Base-by-base conservation (phyloP, 2,329 filamentous ascomycete species). In the Phialemoniopsis sp. region DNA sequence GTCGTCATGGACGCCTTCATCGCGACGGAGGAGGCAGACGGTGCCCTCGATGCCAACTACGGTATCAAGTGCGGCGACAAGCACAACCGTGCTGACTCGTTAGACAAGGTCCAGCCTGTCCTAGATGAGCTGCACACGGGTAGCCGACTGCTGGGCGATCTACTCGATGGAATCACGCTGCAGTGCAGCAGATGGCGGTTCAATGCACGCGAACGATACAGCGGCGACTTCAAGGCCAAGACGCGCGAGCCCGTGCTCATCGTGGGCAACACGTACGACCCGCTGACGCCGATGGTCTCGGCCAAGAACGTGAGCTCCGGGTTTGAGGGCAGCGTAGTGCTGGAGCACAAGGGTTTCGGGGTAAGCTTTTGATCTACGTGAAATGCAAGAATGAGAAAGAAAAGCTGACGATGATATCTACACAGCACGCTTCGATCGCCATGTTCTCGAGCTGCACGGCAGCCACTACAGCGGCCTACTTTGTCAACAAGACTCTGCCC, bases 401-500 rank as follows among this genome's bases (percentile, higher is more conserved):
- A 26, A 10, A 6, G 21, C 21, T 10, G 6, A 6, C 6, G 21
- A 6, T 26, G 21, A 31, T n/a, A 28, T 32, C 12, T 17, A 21
- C 31, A 26, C 28, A 39, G 33, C 38, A 46, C 15, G 26, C 38
- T 8, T 39, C 41, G 5, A 4, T 35, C 13, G 21, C 36, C n/a
- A 35, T 39, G 16, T 55, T 56, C 4, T 65, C 60, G 3, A 39
- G 44, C 6, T 67, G 64, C 44, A 56, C 51, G 5, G 37, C 51
- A 6, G 41, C 46, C 32, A 43, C 47, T 4, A 51, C 58, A 4
- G 40, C 43, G 16, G 49, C 45, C 8, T 67, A 65, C 39, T 67
- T 59, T 46, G 36, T 34, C 5, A 49, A 63, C 30, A 61, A 61
- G 4, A 58, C 50, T 3, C 39, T 67, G 17, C 63, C 63, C 3